Conservation (phyloP, 1,284 basidiomycete genomes). For the Papiliotrema nemorosa region DNA sequence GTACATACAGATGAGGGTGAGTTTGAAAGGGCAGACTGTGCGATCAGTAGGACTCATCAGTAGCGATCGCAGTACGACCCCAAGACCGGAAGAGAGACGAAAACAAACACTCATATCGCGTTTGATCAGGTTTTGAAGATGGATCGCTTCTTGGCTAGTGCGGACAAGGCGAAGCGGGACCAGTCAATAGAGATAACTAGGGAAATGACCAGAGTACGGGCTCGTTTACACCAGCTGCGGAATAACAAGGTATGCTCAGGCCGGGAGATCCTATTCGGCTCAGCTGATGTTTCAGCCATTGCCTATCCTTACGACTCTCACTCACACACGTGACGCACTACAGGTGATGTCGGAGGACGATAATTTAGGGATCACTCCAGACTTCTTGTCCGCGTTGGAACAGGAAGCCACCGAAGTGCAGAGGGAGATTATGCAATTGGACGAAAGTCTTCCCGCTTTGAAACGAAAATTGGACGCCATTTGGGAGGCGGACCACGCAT, state of each 20-base stretch:
- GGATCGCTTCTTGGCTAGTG: slow-evolving; percentile 84
- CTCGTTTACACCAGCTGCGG: slow-evolving; percentile 63
- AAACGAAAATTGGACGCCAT: slow-evolving; percentile 70
- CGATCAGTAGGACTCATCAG: neutral
- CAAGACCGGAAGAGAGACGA: slow-evolving; percentile 65
- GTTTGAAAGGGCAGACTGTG: slow-evolving; percentile 13
- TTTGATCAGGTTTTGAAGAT: slow-evolving; percentile 82
- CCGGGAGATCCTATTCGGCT: too few species aligned
- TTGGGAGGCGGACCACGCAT: slow-evolving; percentile 67
- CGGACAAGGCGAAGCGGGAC: slow-evolving; percentile 65
- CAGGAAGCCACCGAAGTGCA: slow-evolving; percentile 58
- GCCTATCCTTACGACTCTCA: slow-evolving; percentile 31
- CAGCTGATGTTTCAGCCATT: slow-evolving; percentile 25
- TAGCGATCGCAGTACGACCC: slow-evolving; percentile 94
- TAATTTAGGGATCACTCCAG: slow-evolving; percentile 43
- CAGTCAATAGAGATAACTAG: slow-evolving; percentile 66
- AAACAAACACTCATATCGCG: slow-evolving; percentile 91
- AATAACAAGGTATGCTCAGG: slow-evolving; percentile 60
- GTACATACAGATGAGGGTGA: slow-evolving; percentile 90
- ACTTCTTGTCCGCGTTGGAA: slow-evolving; percentile 41
- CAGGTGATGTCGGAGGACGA: slow-evolving; percentile 53
- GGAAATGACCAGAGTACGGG: slow-evolving; percentile 61
- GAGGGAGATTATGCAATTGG: slow-evolving; percentile 62
- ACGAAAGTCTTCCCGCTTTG: slow-evolving; percentile 56
- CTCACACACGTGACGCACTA: slow-evolving; percentile 29